These are phyloP conservation scores for Lablab purpureus DNA, from an alignment of 306 rosid genomes.

Conservation along the genomic window DNA sequence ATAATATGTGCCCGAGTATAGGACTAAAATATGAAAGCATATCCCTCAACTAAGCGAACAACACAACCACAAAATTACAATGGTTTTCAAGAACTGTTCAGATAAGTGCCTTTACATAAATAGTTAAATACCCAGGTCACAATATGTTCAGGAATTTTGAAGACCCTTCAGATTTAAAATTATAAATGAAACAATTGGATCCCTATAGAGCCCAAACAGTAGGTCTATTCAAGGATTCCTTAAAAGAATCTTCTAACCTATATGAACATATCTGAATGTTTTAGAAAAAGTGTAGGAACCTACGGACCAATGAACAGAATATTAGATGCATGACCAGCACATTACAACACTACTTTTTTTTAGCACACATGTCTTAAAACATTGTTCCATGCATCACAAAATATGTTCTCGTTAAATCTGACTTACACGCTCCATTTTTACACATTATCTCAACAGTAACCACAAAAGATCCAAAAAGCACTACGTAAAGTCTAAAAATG, in stretches of 20 bases:
- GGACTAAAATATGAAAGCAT: background rate
- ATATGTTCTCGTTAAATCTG: background rate
- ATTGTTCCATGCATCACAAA: background rate
- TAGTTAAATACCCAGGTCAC: background rate
- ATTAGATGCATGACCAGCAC: background rate
- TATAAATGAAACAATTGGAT: background rate
- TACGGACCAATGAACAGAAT: background rate
- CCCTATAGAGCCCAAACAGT: background rate
- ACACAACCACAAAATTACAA: conserved; percentile 11
- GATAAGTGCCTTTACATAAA: background rate
- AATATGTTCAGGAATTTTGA: background rate
- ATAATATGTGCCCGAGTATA: background rate
- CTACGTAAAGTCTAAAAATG: too few relatives aligned
- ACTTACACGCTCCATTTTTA: background rate
- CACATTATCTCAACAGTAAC: background rate
- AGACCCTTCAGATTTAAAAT: background rate
- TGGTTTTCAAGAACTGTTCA: conserved; percentile 4
- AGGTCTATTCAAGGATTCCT: background rate
- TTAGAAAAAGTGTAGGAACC: background rate
- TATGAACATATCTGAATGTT: background rate
- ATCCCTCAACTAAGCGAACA: conserved; percentile 22
- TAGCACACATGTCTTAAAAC: background rate
- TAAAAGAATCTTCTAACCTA: background rate
- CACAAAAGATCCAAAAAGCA: background rate
- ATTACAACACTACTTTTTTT: background rate